These are phyloP conservation scores for Phytophthora sp. DNA, from an alignment of 352 stramenopile species.

Conservation along the genomic window DNA sequence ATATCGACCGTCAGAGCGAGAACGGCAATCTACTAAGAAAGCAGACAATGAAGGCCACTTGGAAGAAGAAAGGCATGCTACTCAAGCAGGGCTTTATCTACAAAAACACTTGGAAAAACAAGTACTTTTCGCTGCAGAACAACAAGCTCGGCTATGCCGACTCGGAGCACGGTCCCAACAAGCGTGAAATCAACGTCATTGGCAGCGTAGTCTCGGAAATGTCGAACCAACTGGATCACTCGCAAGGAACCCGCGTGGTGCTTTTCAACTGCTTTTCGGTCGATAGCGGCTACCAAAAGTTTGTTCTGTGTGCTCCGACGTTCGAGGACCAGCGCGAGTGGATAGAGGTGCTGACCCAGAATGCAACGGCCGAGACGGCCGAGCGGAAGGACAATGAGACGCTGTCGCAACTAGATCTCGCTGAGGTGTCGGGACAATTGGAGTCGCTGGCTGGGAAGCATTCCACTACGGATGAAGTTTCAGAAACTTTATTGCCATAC, in stretches of 20 bases:
- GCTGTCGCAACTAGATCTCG: slow-evolving; percentile 72
- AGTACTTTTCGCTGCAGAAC: slow-evolving; percentile 88
- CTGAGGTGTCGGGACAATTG: slow-evolving; percentile 78
- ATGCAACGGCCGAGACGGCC: slow-evolving; percentile 81
- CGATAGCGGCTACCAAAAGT: slow-evolving; percentile 84
- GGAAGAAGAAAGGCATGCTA: slow-evolving; percentile 90
- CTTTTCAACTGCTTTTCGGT: slow-evolving; percentile 89
- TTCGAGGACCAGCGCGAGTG: slow-evolving; percentile 91
- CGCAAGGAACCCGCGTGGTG: slow-evolving; percentile 82
- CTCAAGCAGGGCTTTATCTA: slow-evolving; percentile 91
- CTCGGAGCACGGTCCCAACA: slow-evolving; percentile 80
- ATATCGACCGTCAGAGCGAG: slow-evolving; percentile 78
- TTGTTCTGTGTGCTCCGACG: slow-evolving; percentile 81
- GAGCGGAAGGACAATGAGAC: slow-evolving; percentile 79
- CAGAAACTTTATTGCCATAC: slow-evolving; percentile 76
- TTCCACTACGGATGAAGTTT: slow-evolving; percentile 66
- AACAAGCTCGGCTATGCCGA: slow-evolving; percentile 88
- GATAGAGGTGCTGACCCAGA: slow-evolving; percentile 89
- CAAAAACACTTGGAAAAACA: slow-evolving; percentile 91
- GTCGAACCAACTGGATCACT: slow-evolving; percentile 89
- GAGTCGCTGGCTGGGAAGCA: slow-evolving; percentile 85
- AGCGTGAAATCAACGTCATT: slow-evolving; percentile 90
- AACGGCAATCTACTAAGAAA: slow-evolving; percentile 71
- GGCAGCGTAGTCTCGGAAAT: slow-evolving; percentile 81
- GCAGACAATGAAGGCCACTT: slow-evolving; percentile 76